phyloP scores from a whole-genome alignment of 2,329 filamentous ascomycete species.

The Tolypocladium album region DNA sequence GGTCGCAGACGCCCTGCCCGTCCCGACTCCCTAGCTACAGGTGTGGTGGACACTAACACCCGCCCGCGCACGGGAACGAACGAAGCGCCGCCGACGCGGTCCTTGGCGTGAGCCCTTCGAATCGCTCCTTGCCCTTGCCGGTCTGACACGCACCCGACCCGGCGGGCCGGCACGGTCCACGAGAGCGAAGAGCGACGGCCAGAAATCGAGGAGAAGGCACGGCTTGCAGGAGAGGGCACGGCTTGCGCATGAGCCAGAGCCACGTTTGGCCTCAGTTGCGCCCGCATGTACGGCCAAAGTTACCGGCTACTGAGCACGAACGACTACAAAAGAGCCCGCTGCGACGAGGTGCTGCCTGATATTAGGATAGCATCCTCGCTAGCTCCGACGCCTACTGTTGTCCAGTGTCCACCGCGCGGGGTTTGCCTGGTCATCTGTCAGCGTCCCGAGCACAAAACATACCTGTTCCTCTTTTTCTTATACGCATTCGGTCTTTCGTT shows the following conservation, averaged over 20 bases:
- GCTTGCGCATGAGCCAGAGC: not conserved
- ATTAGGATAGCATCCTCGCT: not conserved
- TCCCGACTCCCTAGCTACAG: not conserved
- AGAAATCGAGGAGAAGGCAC: not conserved
- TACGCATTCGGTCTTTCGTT: not conserved
- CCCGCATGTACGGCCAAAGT: not conserved
- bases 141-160: not conserved
- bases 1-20: not conserved
- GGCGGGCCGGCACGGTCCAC: not conserved
- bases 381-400: not conserved
- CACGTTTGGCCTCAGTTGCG: not conserved
- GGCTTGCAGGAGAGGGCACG: not conserved
- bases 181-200: not conserved
- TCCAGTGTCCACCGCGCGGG: not conserved
- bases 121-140: not conserved
- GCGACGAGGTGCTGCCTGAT: not conserved
- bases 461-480: not conserved
- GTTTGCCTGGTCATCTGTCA: not conserved
- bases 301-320: not conserved
- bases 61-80: not conserved
- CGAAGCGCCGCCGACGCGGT: not conserved
- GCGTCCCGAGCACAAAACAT: not conserved
- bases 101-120: not conserved
- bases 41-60: not conserved
- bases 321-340: not conserved